Evolutionary conservation across 345 rosid species (phyloP).

Genomic region (Acer yangbiense): DNA sequence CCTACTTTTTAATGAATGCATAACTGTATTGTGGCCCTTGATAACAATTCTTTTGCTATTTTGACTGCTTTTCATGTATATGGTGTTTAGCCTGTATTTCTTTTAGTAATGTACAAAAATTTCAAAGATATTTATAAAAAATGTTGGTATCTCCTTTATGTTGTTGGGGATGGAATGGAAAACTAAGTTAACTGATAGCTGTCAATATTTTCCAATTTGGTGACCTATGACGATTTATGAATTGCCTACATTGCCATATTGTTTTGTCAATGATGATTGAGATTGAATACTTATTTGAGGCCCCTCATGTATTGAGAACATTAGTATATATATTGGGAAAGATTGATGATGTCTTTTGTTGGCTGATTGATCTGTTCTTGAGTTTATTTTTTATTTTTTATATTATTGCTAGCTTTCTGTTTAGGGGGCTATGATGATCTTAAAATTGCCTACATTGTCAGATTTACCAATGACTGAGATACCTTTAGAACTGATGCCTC

Average conservation of each 20-base stretch:
- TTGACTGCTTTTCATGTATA: not conserved
- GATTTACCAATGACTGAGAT: conserved; percentile 3
- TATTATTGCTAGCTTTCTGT: not conserved
- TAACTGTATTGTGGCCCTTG: not conserved
- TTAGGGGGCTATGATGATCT: conserved; percentile 9
- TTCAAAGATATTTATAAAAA: not conserved
- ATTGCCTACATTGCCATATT: conserved; percentile 14
- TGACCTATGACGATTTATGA: conserved; percentile 14
- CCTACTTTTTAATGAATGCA: not conserved
- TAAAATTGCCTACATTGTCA: conserved; percentile 20
- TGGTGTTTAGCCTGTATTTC: not conserved
- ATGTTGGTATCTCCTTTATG: not conserved
- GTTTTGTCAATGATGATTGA: conserved; percentile 19
- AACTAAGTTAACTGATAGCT: not conserved
- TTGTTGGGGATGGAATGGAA: not conserved
- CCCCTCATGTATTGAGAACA: not conserved
- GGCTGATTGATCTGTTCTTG: not conserved
- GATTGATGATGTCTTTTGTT: not conserved
- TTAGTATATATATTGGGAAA: not conserved
- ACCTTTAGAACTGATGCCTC: conserved; percentile 6
- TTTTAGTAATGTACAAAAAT: not conserved
- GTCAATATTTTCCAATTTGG: not conserved
- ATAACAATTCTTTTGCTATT: not conserved
- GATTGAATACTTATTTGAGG: conserved; percentile 10
- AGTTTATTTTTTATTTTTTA: not conserved